These are phyloP conservation scores for Aquilaria agallochum DNA, from an alignment of 441 rosid genomes.

Conservation along the genomic window DNA sequence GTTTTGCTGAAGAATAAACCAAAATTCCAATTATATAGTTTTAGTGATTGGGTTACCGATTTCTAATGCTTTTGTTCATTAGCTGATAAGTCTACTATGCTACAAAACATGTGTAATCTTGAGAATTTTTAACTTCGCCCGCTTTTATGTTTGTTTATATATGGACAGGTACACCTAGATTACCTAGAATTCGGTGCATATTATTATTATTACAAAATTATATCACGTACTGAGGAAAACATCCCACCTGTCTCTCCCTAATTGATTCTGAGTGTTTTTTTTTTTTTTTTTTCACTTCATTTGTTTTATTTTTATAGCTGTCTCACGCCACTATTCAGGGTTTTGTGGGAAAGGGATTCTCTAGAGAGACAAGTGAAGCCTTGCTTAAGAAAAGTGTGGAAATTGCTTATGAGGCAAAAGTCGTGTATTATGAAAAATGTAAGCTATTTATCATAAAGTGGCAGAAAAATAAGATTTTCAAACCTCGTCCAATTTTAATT, in stretches of 20 bases:
- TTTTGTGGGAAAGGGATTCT: conserved; percentile 68
- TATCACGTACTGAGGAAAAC: conserved; percentile 54
- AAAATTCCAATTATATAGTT: too few relatives aligned
- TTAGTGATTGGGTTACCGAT: too few relatives aligned
- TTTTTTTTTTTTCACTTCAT: not conserved
- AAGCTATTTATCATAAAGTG: conserved; percentile 16
- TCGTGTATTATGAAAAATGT: conserved; percentile 71
- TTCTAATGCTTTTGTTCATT: too few relatives aligned
- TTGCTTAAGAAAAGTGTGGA: conserved; percentile 64
- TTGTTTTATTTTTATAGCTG: not conserved
- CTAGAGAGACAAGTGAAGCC: conserved; percentile 61
- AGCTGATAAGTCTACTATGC: too few relatives aligned
- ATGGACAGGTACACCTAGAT: conserved; percentile 71
- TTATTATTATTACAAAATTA: conserved; percentile 72
- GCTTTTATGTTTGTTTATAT: too few relatives aligned
- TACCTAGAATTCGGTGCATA: conserved; percentile 95
- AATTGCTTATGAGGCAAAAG: conserved; percentile 78
- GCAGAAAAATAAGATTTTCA: too few relatives aligned
- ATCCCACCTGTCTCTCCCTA: not conserved
- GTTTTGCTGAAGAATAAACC: too few relatives aligned
- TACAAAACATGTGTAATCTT: too few relatives aligned
- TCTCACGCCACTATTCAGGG: conserved; percentile 83
- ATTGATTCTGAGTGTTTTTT: not conserved
- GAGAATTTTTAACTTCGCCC: too few relatives aligned
- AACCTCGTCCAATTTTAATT: conserved; percentile 43